These are phyloP conservation scores for Adansonia grandidieri DNA, from an alignment of 441 rosid genomes.

Conservation along the genomic window DNA sequence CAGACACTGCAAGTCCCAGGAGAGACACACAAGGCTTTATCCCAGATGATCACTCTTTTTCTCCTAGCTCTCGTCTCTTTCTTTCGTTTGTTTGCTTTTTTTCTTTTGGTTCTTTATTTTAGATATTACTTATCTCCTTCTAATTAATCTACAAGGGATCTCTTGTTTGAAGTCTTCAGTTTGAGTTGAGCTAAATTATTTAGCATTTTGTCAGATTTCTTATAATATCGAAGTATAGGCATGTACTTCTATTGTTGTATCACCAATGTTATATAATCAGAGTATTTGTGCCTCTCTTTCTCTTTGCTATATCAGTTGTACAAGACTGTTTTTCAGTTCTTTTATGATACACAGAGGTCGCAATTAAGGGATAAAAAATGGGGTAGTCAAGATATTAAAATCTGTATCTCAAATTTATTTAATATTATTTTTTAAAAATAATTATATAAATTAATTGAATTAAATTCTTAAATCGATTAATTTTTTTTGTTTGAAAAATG, in stretches of 20 bases:
- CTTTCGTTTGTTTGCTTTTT: background rate
- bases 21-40: constrained; percentile 11
- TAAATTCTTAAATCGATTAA: too few relatives aligned
- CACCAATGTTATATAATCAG: constrained; percentile 3
- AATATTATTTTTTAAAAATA: too few relatives aligned
- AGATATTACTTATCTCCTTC: background rate
- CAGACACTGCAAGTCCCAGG: background rate
- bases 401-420: too few relatives aligned
- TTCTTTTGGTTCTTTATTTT: background rate
- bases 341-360: too few relatives aligned
- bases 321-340: constrained; percentile 22
- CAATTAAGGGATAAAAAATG: too few relatives aligned
- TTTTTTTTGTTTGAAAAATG: constrained; percentile 20
- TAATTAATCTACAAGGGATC: background rate
- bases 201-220: background rate
- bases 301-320: background rate
- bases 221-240: background rate
- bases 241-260: constrained; percentile 15
- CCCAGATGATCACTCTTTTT: background rate
- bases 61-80: too few relatives aligned
- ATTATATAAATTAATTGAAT: too few relatives aligned
- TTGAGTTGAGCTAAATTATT: constrained; percentile 6
- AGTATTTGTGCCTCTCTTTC: constrained; percentile 8
- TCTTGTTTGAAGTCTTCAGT: background rate
- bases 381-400: too few relatives aligned